Conservation (phyloP, 2,329 filamentous ascomycete genomes). For the Ilyonectria destructans region DNA sequence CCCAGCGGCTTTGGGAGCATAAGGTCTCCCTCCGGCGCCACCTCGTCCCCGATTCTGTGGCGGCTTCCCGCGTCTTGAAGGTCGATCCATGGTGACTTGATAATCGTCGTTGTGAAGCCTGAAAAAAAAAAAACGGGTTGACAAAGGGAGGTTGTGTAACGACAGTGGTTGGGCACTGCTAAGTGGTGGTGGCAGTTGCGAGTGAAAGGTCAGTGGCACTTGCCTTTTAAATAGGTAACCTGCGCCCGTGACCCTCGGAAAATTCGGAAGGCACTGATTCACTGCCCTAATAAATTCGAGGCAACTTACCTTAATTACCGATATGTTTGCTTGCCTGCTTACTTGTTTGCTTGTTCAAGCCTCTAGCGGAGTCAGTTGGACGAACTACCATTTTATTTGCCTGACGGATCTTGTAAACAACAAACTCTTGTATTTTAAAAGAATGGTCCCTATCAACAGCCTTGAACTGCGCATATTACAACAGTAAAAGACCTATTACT, state of each 20-base stretch:
- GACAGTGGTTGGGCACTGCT: background rate
- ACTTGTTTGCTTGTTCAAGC: background rate
- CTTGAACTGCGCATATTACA: background rate
- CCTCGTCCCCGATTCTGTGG: slow-evolving; percentile 22
- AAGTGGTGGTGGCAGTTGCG: background rate
- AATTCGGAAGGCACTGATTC: slow-evolving; percentile 1
- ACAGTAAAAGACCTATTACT: background rate
- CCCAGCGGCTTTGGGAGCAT: background rate
- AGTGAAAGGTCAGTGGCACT: background rate
- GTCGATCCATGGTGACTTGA: slow-evolving; percentile 2
- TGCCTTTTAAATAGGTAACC: background rate
- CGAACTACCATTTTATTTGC: background rate
- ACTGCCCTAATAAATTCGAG: background rate
- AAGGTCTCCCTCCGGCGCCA: background rate
- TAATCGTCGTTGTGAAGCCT: background rate
- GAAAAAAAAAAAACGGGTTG: background rate
- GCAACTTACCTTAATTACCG: background rate
- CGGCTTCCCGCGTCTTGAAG: slow-evolving; percentile 7
- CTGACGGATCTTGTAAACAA: background rate
- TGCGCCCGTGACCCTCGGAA: background rate
- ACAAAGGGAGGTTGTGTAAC: background rate
- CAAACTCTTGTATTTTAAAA: no score
- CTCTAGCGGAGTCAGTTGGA: background rate
- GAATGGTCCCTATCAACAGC: background rate
- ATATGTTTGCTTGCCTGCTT: background rate